These are phyloP conservation scores for Exophiala lecanii-corni DNA, from an alignment of 2,329 filamentous ascomycete species.

Conservation along the genomic window DNA sequence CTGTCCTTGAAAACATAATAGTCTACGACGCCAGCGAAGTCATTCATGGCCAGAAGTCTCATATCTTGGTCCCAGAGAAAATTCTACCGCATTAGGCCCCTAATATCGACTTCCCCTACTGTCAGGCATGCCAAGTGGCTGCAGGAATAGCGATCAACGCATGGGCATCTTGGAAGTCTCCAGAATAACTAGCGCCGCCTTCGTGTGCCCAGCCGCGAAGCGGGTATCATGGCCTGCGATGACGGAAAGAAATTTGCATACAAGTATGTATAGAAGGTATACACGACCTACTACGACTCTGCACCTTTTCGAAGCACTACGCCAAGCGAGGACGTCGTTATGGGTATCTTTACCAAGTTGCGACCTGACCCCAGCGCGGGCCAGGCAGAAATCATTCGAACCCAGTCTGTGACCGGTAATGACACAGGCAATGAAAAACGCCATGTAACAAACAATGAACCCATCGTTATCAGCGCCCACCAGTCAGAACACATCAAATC, in stretches of 20 bases:
- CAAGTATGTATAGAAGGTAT: background rate
- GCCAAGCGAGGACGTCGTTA: background rate
- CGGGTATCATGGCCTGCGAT: background rate
- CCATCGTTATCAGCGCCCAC: background rate
- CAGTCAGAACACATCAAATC: conserved; percentile 3
- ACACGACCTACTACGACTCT: background rate
- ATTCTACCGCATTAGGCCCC: background rate
- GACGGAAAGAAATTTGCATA: background rate
- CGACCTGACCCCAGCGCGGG: background rate
- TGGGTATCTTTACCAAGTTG: background rate
- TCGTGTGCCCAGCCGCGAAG: background rate
- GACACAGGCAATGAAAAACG: background rate
- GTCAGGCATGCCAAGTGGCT: background rate
- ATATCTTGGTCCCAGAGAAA: background rate
- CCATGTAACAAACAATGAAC: background rate
- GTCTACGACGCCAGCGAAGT: too few species aligned
- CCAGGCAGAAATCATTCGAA: background rate
- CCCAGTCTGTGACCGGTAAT: background rate
- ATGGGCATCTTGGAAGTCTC: background rate
- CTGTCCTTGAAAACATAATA: too few species aligned
- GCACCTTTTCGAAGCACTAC: background rate
- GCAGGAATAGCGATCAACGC: background rate
- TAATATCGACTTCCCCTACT: too few species aligned
- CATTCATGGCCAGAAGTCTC: too few species aligned
- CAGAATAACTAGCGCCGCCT: too few species aligned